A percentile compares a stretch with the other conserved stretches of the same genome.
These are phyloP conservation scores for Apophysomyces sp. DNA, from an alignment of 371 early-diverging fungal species.

Conservation along the genomic window DNA sequence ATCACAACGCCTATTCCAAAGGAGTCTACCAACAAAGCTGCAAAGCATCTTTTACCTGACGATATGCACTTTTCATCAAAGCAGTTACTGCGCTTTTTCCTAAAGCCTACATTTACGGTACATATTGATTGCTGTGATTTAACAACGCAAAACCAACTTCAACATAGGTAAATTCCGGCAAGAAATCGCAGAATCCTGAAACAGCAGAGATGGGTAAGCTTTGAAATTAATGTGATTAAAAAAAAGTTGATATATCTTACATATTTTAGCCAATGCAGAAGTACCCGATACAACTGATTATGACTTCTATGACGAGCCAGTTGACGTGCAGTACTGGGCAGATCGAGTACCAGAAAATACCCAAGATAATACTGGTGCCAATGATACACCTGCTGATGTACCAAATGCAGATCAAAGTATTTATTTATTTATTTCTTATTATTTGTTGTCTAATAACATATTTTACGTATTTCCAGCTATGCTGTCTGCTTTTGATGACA, in stretches of 20 bases:
- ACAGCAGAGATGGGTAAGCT: neutral
- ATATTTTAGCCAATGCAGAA: neutral
- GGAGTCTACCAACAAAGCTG: conserved; percentile 24
- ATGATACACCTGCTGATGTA: conserved; percentile 13
- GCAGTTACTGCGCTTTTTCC: conserved; percentile 72
- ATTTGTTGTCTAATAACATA: conserved; percentile 7
- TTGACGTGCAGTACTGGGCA: conserved; percentile 43
- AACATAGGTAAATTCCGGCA: neutral
- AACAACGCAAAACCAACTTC: neutral
- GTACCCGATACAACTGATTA: conserved; percentile 4
- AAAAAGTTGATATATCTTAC: neutral
- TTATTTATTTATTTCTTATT: neutral
- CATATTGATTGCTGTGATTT: conserved; percentile 6
- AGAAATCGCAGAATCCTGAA: neutral
- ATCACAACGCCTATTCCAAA: conserved; percentile 12
- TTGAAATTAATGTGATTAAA: neutral
- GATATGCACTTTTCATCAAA: conserved; percentile 85
- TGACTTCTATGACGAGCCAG: conserved; percentile 19
- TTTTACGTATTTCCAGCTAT: conserved; percentile 13
- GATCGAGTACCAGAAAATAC: conserved; percentile 22
- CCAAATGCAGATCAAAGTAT: conserved; percentile 28
- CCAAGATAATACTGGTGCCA: conserved; percentile 10
- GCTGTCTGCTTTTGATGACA: conserved; percentile 28
- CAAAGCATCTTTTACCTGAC: conserved; percentile 69
- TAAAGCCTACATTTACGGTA: conserved; percentile 75